Evolutionary conservation across 2,329 filamentous ascomycete genomes (phyloP).

Genomic region (Cladophialophora chaetospira): DNA sequence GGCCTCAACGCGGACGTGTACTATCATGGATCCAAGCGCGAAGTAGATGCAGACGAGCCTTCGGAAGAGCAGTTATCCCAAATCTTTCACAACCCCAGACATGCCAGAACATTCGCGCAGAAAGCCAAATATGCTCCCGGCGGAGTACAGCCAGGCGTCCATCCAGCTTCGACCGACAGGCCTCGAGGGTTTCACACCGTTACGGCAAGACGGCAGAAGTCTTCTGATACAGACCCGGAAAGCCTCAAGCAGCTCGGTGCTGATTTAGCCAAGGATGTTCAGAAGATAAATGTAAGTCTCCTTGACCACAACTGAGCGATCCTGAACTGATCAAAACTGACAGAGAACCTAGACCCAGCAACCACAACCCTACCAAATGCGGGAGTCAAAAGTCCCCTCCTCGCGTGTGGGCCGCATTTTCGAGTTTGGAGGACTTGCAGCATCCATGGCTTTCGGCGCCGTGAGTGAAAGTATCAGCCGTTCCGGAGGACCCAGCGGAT

Average conservation of each 20-base stretch:
- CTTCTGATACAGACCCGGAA: slow-evolving; percentile 35
- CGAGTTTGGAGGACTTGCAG: slow-evolving; percentile 92
- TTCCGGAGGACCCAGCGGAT: slow-evolving; percentile 73
- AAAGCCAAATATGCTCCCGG: slow-evolving; percentile 38
- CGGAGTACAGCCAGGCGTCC: slow-evolving; percentile 2
- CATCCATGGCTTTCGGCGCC: slow-evolving; percentile 92
- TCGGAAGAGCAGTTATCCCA: slow-evolving; percentile 62
- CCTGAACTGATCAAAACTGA: slow-evolving; percentile 50
- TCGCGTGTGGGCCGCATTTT: slow-evolving; percentile 84
- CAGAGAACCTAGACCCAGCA: slow-evolving; percentile 43
- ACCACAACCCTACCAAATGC: slow-evolving; percentile 64
- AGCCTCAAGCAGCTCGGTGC: slow-evolving; percentile 51
- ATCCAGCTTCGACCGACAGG: background rate
- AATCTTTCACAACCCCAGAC: slow-evolving; percentile 62
- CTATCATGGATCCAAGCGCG: slow-evolving; percentile 41
- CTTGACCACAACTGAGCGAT: slow-evolving; percentile 14
- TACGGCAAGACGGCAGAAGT: slow-evolving; percentile 21
- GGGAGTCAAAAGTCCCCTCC: slow-evolving; percentile 87
- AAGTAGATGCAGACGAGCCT: slow-evolving; percentile 41
- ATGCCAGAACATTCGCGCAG: slow-evolving; percentile 56
- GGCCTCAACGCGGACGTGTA: slow-evolving; percentile 60
- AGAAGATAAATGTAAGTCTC: slow-evolving; percentile 35
- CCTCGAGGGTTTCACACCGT: slow-evolving; percentile 25
- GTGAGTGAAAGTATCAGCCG: slow-evolving; percentile 82
- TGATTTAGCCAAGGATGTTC: slow-evolving; percentile 49